Evolutionary conservation across 148 eudicot species (phyloP), one percentile per base, ranked within the genome.

Genomic region (Nepenthes mirabilis): DNA sequence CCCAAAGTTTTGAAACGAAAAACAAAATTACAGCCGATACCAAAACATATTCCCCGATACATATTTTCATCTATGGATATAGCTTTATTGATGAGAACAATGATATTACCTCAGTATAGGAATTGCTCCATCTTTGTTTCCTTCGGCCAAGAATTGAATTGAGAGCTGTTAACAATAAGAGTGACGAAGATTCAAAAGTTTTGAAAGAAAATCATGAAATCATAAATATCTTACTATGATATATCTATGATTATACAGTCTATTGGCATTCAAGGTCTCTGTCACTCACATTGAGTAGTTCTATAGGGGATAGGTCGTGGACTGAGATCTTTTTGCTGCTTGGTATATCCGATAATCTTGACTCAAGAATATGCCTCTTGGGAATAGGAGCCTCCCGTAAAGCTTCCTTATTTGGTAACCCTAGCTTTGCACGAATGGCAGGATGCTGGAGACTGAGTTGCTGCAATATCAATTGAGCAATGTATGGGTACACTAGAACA

Each of bases 231-330:
- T 5, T 11, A 5, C 6, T 48, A 56, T 52, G 56, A 61, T 43
- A 36, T 57, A 43, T 32, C 40, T 9, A 2, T 43, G 1, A 52
- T 37, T 63, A 23, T 57, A 48, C 37, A 55, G 57, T 12, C 32
- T 32, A 58, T 11, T 55, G 33, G 14, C 47, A 59, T 75, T 62
- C 52, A 70, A 56, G 58, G 59, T 60, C 65, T 67, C n/a, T 32
- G 14, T 4, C 55, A 85, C 96, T 82, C 68, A 93, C 99, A 48
- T 63, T 57, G 68, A 84, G 74, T 58, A 93, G 70, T 67, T 86
- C 75, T 64, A 1, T 54, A 55, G 95, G 77, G 47, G 96, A 72
- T 49, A 82, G 73, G 62, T 78, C 62, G 14, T 70, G 72, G 47
- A 75, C 76, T 50, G 78, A 52, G 8, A 78, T 58, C 54, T 11